Conservation (phyloP, 305 asterid species). For the Fraxinus velutina region DNA sequence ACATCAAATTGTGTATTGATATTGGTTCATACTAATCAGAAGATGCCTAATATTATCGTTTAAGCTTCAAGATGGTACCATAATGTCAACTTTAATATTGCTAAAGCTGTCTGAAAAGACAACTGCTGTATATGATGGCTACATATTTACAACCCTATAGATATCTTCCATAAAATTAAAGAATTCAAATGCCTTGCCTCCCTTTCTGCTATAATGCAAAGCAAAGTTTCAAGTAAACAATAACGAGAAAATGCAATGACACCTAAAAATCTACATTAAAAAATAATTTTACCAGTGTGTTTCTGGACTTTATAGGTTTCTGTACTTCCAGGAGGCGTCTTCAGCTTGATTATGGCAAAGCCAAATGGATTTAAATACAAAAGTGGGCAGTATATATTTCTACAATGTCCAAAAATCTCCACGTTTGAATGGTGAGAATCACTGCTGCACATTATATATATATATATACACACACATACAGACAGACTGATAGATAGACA, state of each 20-base stretch:
- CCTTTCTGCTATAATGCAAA: background rate
- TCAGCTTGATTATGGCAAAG: conserved; percentile 77
- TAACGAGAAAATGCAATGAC: background rate
- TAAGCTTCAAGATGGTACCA: background rate
- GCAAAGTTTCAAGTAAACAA: background rate
- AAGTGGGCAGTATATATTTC: conserved; percentile 82
- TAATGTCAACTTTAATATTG: background rate
- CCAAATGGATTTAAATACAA: conserved; percentile 83
- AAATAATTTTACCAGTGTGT: conserved; percentile 20
- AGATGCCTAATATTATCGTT: background rate
- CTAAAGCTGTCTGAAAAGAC: background rate
- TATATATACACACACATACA: background rate
- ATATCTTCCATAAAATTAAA: background rate
- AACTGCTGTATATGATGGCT: background rate
- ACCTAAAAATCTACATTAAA: conserved; percentile 5
- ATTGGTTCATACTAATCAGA: background rate
- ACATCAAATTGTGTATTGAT: background rate
- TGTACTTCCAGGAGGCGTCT: conserved; percentile 89
- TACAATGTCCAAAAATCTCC: conserved; percentile 80
- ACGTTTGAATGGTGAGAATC: conserved; percentile 66
- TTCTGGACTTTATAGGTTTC: conserved; percentile 55
- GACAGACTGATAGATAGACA: background rate
- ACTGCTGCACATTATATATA: background rate
- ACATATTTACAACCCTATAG: background rate
- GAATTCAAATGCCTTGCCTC: background rate